Evolutionary conservation across 164 flowering plant species (phyloP), one percentile per base, ranked within the genome.

Genomic region (Piper betle): DNA sequence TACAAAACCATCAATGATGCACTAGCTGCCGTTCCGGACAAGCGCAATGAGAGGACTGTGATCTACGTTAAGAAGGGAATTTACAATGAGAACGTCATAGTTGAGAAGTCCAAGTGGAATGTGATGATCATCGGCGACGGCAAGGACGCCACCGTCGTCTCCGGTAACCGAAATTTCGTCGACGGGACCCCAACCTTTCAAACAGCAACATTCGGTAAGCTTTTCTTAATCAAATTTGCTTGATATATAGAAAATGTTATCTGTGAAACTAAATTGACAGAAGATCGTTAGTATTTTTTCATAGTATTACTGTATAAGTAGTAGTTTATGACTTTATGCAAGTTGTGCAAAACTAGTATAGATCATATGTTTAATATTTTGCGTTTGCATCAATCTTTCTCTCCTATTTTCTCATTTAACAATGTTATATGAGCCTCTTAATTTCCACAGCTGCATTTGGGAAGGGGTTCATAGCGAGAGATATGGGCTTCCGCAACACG

Each of bases 111-210:
- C 16, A 67, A 57, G 13, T 80, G 84, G 88, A 87, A 89, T 57
- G 80, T 87, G 20, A 81, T 82, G 88, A 73, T 90, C 38, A 70
- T 71, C 55, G 93, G 96, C 0, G 91, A 87, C 50, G 97, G 94
- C 4, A 79, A 17, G 73, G 48, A 39, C 2, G 64, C 66, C 59
- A 87, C 87, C 57, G 69, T 86, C 18, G 62, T 90, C 33, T 66
- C 86, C 60, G 93, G 88, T 33, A 71, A 68, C 66, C 3, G 62
- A 71, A 87, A 84, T 59, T 64, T 77, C 17, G 57, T 79, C 1
- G 91, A 85, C 33, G 93, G 97, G 12, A n/a, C n/a, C n/a, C n/a
- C n/a, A 0, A 84, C 97, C 1, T 84, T 79, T 64, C n/a, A 70
- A 25, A 78, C 88, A 0, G 94, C 92, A 0, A 84, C 97, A 42